Conservation (phyloP, 495 filamentous ascomycete genomes). For the Annulohypoxylon stygium region DNA sequence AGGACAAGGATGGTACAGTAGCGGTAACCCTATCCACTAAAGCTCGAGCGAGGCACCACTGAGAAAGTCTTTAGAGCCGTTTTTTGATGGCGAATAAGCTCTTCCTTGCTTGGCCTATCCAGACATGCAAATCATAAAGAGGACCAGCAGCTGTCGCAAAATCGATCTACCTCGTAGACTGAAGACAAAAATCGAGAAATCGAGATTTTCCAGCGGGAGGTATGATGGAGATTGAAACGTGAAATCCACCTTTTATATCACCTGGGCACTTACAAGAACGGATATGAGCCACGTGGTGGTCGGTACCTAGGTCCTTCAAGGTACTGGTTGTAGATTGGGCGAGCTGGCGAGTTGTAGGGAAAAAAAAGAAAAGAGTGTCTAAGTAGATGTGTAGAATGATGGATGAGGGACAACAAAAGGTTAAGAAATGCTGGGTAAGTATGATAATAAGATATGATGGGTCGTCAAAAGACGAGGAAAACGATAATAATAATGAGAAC, state of each 20-base stretch:
- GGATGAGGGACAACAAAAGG: conserved; percentile 1
- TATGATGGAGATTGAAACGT: not conserved
- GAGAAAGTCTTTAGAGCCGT: conserved; percentile 34
- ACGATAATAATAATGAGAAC: not conserved
- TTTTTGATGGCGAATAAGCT: conserved; percentile 18
- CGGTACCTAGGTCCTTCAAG: not conserved
- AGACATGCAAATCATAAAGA: conserved; percentile 34
- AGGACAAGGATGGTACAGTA: conserved; percentile 44
- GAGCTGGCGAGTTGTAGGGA: not conserved
- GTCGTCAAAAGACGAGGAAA: not conserved
- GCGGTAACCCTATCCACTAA: conserved; percentile 45
- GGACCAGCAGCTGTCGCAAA: conserved; percentile 13
- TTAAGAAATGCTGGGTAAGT: conserved; percentile 45
- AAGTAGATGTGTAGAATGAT: not conserved
- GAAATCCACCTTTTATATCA: conserved; percentile 3
- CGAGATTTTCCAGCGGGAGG: conserved; percentile 3
- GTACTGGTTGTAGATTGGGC: not conserved
- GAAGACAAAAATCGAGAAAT: conserved; percentile 10
- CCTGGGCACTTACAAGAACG: not conserved
- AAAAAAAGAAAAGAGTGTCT: not conserved
- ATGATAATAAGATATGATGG: conserved; percentile 2
- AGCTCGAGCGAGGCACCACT: conserved; percentile 19
- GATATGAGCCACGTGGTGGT: conserved; percentile 6
- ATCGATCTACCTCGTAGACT: conserved; percentile 5
- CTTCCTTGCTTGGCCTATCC: not conserved